Percentiles rank a stretch among this genome's conserved stretches.
Conservation (phyloP, 805 yeast genomes). For the Wickerhamia fluorescens region DNA sequence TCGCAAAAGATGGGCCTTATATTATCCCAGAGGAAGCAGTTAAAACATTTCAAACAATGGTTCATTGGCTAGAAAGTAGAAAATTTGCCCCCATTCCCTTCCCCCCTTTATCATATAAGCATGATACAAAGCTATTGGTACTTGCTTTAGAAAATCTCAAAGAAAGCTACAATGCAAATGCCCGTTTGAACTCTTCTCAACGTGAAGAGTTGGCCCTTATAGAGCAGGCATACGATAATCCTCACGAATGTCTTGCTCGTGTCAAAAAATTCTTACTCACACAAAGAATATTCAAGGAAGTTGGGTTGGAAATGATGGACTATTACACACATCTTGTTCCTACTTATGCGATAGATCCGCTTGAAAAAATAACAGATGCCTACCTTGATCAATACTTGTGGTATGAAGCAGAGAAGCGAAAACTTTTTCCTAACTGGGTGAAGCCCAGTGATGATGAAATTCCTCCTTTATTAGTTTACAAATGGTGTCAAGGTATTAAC, state of each 20-base stretch:
- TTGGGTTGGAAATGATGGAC: slow-evolving; percentile 83
- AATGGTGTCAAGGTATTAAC: slow-evolving; percentile 90
- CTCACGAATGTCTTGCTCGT: slow-evolving; percentile 84
- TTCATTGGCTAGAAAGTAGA: slow-evolving; percentile 82
- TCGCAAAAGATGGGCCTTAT: slow-evolving; percentile 81
- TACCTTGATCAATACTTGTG: slow-evolving; percentile 91
- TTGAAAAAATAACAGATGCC: slow-evolving; percentile 94
- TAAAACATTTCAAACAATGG: slow-evolving; percentile 77
- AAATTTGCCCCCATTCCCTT: slow-evolving; percentile 84
- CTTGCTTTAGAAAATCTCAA: slow-evolving; percentile 85
- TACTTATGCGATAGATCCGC: slow-evolving; percentile 80
- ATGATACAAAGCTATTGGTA: slow-evolving; percentile 84
- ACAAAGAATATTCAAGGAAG: slow-evolving; percentile 89
- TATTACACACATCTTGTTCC: slow-evolving; percentile 79
- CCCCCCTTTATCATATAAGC: slow-evolving; percentile 87
- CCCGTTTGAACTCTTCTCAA: slow-evolving; percentile 76
- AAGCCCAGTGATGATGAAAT: slow-evolving; percentile 93
- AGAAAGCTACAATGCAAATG: slow-evolving; percentile 60
- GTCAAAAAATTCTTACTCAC: slow-evolving; percentile 77
- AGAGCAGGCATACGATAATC: slow-evolving; percentile 95
- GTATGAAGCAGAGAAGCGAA: slow-evolving; percentile 88
- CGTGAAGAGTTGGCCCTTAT: slow-evolving; percentile 89
- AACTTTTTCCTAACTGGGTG: slow-evolving; percentile 90
- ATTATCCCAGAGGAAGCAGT: slow-evolving; percentile 86
- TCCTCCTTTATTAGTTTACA: slow-evolving; percentile 85